These are phyloP conservation scores for Mycocentrospora acerina DNA, from an alignment of 2,329 filamentous ascomycete genomes.

Conservation along the genomic window DNA sequence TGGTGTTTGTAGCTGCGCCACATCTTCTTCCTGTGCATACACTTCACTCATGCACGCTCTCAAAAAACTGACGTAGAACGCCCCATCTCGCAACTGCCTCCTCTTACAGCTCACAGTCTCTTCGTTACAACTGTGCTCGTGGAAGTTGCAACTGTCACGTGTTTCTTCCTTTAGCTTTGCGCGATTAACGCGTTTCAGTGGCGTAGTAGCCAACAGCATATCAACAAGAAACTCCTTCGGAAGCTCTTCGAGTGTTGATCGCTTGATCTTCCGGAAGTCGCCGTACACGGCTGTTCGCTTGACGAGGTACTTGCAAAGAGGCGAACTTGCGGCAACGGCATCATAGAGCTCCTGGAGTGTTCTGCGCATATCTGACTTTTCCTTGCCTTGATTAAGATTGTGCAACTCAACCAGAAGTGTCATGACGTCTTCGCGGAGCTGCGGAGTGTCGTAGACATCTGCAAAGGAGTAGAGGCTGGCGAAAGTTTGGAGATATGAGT, in stretches of 20 bases:
- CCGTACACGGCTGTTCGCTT: conserved; percentile 10
- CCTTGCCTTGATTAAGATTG: conserved; percentile 10
- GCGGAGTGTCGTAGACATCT: conserved; percentile 11
- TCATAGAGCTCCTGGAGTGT: conserved; percentile 9
- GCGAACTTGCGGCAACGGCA: conserved; percentile 2
- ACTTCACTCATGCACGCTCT: conserved; percentile 12
- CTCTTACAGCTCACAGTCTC: conserved; percentile 6
- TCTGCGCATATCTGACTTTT: conserved; percentile 3
- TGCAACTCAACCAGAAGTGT: conserved; percentile 9
- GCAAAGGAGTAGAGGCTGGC: conserved; percentile 16
- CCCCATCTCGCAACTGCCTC: conserved; percentile 6
- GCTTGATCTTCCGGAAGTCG: conserved; percentile 7
- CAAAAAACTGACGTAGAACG: conserved; percentile 10
- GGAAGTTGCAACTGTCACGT: conserved; percentile 10
- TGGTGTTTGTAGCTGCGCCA: conserved; percentile 2
- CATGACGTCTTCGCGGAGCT: conserved; percentile 12
- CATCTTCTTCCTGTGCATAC: conserved; percentile 9
- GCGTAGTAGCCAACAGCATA: conserved; percentile 10
- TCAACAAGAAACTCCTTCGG: conserved; percentile 12
- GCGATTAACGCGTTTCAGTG: conserved; percentile 7
- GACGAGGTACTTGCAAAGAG: conserved; percentile 9
- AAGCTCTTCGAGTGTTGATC: conserved; percentile 5
- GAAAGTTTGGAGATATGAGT: conserved; percentile 11
- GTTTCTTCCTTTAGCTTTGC: conserved; percentile 10
- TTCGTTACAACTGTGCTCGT: conserved; percentile 4